Evolutionary conservation across 2,329 filamentous ascomycete genomes (phyloP).

Genomic region (Gaeumannomyces tritici): DNA sequence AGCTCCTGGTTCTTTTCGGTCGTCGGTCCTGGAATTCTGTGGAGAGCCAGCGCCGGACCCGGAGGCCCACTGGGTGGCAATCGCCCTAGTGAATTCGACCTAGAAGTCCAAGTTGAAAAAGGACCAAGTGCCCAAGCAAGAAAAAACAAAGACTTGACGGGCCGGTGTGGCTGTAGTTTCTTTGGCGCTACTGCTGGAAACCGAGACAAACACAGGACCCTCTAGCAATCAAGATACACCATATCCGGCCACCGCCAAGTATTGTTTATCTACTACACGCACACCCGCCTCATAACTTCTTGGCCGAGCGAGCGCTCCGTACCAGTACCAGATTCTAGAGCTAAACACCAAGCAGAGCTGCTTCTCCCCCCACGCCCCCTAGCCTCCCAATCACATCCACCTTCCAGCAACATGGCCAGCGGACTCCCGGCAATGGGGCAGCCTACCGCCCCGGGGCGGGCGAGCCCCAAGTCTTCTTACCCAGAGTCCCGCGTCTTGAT

Average conservation of each 20-base stretch:
- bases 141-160: not conserved
- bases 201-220: not conserved
- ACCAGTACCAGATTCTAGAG: not conserved
- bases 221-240: not conserved
- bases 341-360: not conserved
- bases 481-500: conserved; percentile 78
- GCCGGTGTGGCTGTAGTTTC: not conserved
- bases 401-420: not conserved
- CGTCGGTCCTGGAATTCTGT: not conserved
- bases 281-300: not conserved
- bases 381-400: not conserved
- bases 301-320: not conserved
- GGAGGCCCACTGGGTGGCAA: not conserved
- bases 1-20: conserved; percentile 1
- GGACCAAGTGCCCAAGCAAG: not conserved
- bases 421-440: not conserved
- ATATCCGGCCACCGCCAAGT: not conserved
- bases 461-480: conserved; percentile 16
- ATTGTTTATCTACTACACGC: not conserved
- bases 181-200: not conserved
- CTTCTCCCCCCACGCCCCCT: not conserved
- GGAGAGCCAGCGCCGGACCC: not conserved
- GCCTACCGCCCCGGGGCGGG: not conserved
- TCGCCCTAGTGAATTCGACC: not conserved
- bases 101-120: not conserved